A percentile compares a stretch with the other conserved stretches of the same genome.
Evolutionary conservation across 2,329 filamentous ascomycete species (phyloP).

Genomic region (Penicillium sp.): DNA sequence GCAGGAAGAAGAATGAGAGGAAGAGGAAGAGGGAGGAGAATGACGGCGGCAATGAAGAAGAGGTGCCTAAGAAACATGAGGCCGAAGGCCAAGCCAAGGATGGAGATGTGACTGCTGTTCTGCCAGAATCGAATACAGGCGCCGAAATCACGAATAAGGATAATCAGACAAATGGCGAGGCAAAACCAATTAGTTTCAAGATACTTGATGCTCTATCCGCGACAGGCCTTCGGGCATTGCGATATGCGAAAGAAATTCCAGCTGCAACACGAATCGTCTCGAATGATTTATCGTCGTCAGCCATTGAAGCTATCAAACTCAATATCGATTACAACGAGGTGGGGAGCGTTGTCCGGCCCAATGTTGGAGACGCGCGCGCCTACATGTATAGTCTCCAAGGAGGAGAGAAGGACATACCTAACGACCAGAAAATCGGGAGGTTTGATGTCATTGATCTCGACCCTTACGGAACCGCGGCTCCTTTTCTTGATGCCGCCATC

Average conservation of each 20-base stretch:
- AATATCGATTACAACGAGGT: conserved; percentile 84
- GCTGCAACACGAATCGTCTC: conserved; percentile 77
- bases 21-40: conserved; percentile 35
- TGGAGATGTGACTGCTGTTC: not conserved
- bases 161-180: not conserved
- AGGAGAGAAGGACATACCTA: conserved; percentile 32
- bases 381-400: conserved; percentile 75
- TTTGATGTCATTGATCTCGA: conserved; percentile 97
- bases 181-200: conserved; percentile 56
- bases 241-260: conserved; percentile 88
- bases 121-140: conserved; percentile 1
- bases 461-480: conserved; percentile 88
- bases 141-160: conserved; percentile 18
- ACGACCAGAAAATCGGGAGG: conserved; percentile 42
- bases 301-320: conserved; percentile 73
- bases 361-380: conserved; percentile 75
- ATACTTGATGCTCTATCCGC: conserved; percentile 94
- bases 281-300: conserved; percentile 79
- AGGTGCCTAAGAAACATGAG: conserved; percentile 5
- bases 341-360: conserved; percentile 65
- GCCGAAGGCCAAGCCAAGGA: conserved; percentile 9
- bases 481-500: conserved; percentile 86
- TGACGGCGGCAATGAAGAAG: conserved; percentile 9
- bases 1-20: conserved; percentile 47
- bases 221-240: conserved; percentile 82